Conservation (phyloP, 2,329 filamentous ascomycete genomes). For the Sporothrix inflata region DNA sequence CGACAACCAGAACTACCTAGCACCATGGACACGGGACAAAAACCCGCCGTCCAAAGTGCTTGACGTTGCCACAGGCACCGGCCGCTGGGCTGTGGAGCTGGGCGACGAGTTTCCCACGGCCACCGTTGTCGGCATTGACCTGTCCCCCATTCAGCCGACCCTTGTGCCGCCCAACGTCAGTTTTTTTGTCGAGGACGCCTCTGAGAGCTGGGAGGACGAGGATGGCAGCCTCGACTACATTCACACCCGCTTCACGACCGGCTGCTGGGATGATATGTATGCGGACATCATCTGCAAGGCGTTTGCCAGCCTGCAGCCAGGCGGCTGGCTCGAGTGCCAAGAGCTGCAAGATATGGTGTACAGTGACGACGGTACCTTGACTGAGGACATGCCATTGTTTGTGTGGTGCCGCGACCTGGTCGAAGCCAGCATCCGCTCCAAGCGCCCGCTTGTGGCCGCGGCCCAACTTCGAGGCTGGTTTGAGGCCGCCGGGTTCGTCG, state of each 20-base stretch:
- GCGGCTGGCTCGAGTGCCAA: constrained; percentile 60
- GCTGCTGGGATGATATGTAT: constrained; percentile 55
- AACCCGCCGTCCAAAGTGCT: constrained; percentile 40
- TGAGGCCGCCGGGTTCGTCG: constrained; percentile 40
- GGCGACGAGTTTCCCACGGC: constrained; percentile 63
- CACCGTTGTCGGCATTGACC: constrained; percentile 64
- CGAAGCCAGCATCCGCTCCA: constrained; percentile 29
- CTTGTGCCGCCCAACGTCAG: constrained; percentile 72
- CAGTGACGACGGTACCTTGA: constrained; percentile 39
- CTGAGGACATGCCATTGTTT: constrained; percentile 30
- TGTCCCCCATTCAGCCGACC: constrained; percentile 68
- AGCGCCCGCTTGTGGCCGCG: constrained; percentile 34
- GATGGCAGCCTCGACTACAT: constrained; percentile 56
- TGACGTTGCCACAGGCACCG: constrained; percentile 54
- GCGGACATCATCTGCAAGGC: constrained; percentile 56
- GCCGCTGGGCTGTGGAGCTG: constrained; percentile 71
- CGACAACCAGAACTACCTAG: constrained; percentile 40
- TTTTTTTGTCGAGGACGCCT: constrained; percentile 71
- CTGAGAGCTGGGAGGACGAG: constrained; percentile 51
- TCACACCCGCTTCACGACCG: constrained; percentile 54
- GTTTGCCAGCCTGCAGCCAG: constrained; percentile 53
- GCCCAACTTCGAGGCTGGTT: constrained; percentile 37
- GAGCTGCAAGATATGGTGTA: constrained; percentile 44
- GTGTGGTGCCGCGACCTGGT: constrained; percentile 36
- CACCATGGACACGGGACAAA: constrained; percentile 38